Percentiles rank a stretch among this genome's conserved stretches.
Evolutionary conservation across 306 rosid species (phyloP).

Genomic region (Lathyrus aphaca): DNA sequence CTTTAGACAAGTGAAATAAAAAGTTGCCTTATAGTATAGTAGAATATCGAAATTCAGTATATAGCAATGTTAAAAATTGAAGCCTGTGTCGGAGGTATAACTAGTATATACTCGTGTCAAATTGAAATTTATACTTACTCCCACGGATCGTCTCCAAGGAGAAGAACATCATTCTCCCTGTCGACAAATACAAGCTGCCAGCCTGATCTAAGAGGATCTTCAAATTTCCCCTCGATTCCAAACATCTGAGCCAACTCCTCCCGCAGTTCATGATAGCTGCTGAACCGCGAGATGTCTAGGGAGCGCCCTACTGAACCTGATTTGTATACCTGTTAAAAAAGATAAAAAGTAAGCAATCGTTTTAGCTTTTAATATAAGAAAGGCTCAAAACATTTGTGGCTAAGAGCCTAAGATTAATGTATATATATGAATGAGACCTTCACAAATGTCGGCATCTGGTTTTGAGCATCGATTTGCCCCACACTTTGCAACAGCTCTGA

Average conservation of each 20-base stretch:
- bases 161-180: conserved; percentile 96
- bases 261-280: conserved; percentile 88
- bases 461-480: conserved; percentile 68
- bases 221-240: conserved; percentile 88
- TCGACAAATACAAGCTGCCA: conserved; percentile 99
- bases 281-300: conserved; percentile 87
- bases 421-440: conserved; percentile 52
- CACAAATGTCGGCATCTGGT: conserved; percentile 67
- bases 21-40: conserved; percentile 4
- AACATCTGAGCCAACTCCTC: conserved; percentile 93
- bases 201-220: conserved; percentile 98
- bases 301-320: conserved; percentile 91
- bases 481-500: conserved; percentile 67
- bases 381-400: conserved; percentile 28
- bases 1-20: conserved; percentile 22
- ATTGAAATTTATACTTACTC: conserved; percentile 62
- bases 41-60: neutral
- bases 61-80: neutral
- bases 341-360: conserved; percentile 33
- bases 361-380: conserved; percentile 8
- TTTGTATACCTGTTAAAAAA: conserved; percentile 70
- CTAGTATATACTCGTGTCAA: conserved; percentile 13
- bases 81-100: no score
- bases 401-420: neutral
- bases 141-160: conserved; percentile 98